phyloP scores from a whole-genome alignment of 345 rosid species.

The thale cress (Arabidopsis thaliana) region TAIR10.1 NC_003075.7:15492501-15493000 shows the following conservation, averaged over 20 bases:
- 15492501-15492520: slow-evolving; percentile 85
- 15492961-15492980: slow-evolving; percentile 68
- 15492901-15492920: slow-evolving; percentile 41
- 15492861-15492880: slow-evolving; percentile 14
- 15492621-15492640: neutral
- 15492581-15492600: neutral
- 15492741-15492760: neutral
- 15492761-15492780: neutral
- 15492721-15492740: neutral
- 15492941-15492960: slow-evolving; percentile 66
- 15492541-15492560: slow-evolving; percentile 64
- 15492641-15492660: slow-evolving; percentile 69
- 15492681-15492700: slow-evolving; percentile 57
- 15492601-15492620: neutral
- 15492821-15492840: slow-evolving; percentile 46
- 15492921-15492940: slow-evolving; percentile 7
- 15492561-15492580: slow-evolving; percentile 52
- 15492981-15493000: slow-evolving; percentile 52
- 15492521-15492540: slow-evolving; percentile 62
- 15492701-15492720: slow-evolving; percentile 82
- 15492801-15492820: slow-evolving; percentile 47
- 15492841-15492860: slow-evolving; percentile 16
- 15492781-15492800: neutral
- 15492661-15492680: slow-evolving; percentile 57
- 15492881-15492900: neutral